Evolutionary conservation across 2,329 filamentous ascomycete species (phyloP).

Genomic region (Sporothrix brasiliensis): DNA sequence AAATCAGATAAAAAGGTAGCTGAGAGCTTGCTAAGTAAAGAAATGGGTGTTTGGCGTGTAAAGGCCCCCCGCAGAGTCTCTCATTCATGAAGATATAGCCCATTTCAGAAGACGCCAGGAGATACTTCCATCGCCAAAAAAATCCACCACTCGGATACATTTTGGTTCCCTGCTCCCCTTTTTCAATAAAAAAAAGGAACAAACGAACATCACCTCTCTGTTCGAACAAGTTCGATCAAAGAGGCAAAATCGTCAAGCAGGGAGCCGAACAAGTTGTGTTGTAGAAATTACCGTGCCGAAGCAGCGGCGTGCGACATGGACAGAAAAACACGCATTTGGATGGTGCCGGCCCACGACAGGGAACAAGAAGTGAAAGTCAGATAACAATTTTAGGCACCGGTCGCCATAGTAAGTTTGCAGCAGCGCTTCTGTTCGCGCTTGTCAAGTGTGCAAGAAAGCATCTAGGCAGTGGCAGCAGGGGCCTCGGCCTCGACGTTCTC

Average conservation of each 20-base stretch:
- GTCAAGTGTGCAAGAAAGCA: slow-evolving; percentile 5
- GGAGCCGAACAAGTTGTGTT: slow-evolving; percentile 8
- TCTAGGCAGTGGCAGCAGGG: slow-evolving; percentile 42
- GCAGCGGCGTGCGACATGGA: slow-evolving; percentile 11
- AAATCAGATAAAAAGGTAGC: slow-evolving; percentile 34
- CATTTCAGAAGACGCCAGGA: slow-evolving; percentile 36
- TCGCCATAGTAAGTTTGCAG: slow-evolving; percentile 28
- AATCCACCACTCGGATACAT: slow-evolving; percentile 30
- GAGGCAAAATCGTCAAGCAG: slow-evolving; percentile 20
- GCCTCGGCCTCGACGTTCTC: slow-evolving; percentile 44
- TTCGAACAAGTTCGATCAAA: slow-evolving; percentile 4
- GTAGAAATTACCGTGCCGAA: slow-evolving; percentile 28
- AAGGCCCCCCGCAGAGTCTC: slow-evolving; percentile 39
- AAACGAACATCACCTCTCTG: neutral
- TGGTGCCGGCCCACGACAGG: slow-evolving; percentile 13
- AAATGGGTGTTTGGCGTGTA: slow-evolving; percentile 35
- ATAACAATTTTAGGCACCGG: slow-evolving; percentile 29
- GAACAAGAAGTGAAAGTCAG: slow-evolving; percentile 7
- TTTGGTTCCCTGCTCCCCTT: slow-evolving; percentile 30
- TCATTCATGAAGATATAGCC: slow-evolving; percentile 34
- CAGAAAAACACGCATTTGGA: slow-evolving; percentile 24
- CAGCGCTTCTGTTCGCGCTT: slow-evolving; percentile 28
- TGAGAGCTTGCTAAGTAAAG: slow-evolving; percentile 35
- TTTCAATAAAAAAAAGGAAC: neutral
- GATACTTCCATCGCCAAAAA: slow-evolving; percentile 29